A percentile compares a stretch with the other conserved stretches of the same genome.
Conservation (phyloP, 129 eudicot genomes). For the Centaurea solstitialis region DNA sequence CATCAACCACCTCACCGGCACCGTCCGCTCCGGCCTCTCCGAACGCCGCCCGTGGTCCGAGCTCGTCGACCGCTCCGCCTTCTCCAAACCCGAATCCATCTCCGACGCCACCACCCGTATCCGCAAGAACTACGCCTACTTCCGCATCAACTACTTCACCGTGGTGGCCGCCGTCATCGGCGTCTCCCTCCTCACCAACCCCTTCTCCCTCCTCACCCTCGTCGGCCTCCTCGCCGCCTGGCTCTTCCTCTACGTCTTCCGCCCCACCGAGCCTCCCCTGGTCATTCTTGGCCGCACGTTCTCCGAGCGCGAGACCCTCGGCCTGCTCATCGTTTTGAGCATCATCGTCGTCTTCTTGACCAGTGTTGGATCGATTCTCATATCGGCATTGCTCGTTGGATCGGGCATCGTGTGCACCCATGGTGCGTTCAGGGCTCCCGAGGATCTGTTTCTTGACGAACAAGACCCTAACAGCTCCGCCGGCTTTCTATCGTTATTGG, state of each 20-base stretch:
- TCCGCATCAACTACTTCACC: conserved; percentile 73
- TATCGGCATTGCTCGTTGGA: conserved; percentile 70
- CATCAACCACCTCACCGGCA: conserved; percentile 43
- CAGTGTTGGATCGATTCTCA: conserved; percentile 76
- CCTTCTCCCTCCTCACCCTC: conserved; percentile 65
- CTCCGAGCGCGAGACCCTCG: conserved; percentile 72
- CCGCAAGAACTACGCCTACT: conserved; percentile 73
- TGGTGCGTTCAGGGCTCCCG: conserved; percentile 81
- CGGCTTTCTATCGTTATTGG: conserved; percentile 66
- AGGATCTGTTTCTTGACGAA: conserved; percentile 82
- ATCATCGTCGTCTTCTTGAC: conserved; percentile 64
- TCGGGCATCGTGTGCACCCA: conserved; percentile 54
- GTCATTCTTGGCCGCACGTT: conserved; percentile 55
- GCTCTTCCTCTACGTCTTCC: conserved; percentile 78
- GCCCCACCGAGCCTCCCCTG: conserved; percentile 72
- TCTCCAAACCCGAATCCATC: conserved; percentile 80
- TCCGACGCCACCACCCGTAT: conserved; percentile 74
- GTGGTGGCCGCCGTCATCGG: conserved; percentile 54
- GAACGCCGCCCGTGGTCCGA: conserved; percentile 85
- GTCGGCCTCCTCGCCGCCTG: conserved; percentile 70
- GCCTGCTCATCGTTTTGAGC: conserved; percentile 41
- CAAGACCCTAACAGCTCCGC: conserved; percentile 36
- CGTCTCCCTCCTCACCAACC: conserved; percentile 66
- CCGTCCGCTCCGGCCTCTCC: conserved; percentile 59
- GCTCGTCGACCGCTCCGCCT: conserved; percentile 71